Evolutionary conservation across 2,329 filamentous ascomycete species (phyloP).

Genomic region (Fusarium devonianum): DNA sequence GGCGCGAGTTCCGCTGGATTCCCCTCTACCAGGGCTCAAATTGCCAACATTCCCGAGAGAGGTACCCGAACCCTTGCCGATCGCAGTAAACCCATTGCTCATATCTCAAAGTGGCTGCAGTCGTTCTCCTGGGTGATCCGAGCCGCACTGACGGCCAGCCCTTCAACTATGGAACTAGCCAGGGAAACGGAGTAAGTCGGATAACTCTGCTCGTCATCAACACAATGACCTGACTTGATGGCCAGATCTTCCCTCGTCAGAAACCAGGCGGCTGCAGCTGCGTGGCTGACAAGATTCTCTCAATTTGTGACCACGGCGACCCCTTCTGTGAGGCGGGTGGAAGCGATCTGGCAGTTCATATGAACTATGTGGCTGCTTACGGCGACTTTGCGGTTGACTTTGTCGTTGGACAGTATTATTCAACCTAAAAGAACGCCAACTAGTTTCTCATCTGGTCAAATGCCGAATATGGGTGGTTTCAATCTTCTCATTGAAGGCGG

Average conservation of each 20-base stretch:
- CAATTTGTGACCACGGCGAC: constrained; percentile 29
- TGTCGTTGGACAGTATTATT: constrained; percentile 35
- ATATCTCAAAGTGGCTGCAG: constrained; percentile 1
- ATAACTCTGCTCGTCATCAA: not conserved
- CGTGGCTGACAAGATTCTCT: constrained; percentile 20
- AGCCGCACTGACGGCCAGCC: constrained; percentile 23
- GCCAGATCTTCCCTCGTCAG: constrained; percentile 23
- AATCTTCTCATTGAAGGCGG: no score
- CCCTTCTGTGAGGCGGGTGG: constrained; percentile 29
- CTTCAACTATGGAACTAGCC: constrained; percentile 19
- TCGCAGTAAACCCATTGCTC: not conserved
- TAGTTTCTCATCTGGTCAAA: no score
- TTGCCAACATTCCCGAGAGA: not conserved
- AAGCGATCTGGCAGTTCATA: constrained; percentile 17
- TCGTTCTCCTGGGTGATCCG: constrained; percentile 26
- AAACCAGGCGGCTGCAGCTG: constrained; percentile 11
- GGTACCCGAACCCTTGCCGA: not conserved
- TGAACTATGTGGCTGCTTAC: constrained; percentile 25
- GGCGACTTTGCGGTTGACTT: constrained; percentile 42
- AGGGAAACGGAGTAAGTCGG: constrained; percentile 23
- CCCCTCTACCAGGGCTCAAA: not conserved
- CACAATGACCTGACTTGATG: not conserved
- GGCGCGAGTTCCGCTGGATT: constrained; percentile 23
- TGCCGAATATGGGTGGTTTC: no score
- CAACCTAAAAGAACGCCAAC: no score